Evolutionary conservation across 306 rosid species (phyloP), one percentile per base, ranked within the genome.

Genomic region (Prunus padus): DNA sequence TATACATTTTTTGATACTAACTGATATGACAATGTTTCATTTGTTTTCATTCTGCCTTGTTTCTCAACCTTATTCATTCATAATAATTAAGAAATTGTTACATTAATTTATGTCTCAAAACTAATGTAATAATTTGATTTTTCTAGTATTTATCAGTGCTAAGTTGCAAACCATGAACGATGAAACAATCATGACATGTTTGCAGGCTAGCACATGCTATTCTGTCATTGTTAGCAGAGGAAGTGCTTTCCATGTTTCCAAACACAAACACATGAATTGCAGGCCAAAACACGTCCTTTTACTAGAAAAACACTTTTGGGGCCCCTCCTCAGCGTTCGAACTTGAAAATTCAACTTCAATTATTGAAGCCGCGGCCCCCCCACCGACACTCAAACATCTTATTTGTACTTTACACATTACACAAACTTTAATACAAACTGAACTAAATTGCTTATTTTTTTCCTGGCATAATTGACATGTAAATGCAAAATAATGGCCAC

Each of bases 341-440:
- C 37, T 60, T 59, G 8, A 4, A 59, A 47, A 56, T 47, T 15
- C 30, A 64, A 65, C 79, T 14, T 33, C 76, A 72, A 78, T 73
- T 20, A 82, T 67, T 52, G 50, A 62, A 47, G 67, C 67, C 33
- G 1, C 14, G 16, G n/a, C n/a, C n/a, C n/a, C n/a, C 42, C 55
- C 77, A 77, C 85, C 82, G 85, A 59, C 65, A 59, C n/a, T n/a
- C 64, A 14, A 51, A 5, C 6, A 14, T 51, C 16, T 16, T 16
- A 51, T 5, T 51, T 18, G 5, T 37, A 37, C 42, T 37, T 37
- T 37, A 1, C 42, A 37, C 42, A 51, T 18, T 4, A 51, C 15
- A 14, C 56, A 14, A 14, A 51, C 8, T 18, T 16, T 5, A 14
- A 15, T 16, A 46, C 50, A 46, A 46, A 2, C 50, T 10, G 15